Conservation (phyloP, 75 land plant species). For the Pinus tabuliformis region DNA sequence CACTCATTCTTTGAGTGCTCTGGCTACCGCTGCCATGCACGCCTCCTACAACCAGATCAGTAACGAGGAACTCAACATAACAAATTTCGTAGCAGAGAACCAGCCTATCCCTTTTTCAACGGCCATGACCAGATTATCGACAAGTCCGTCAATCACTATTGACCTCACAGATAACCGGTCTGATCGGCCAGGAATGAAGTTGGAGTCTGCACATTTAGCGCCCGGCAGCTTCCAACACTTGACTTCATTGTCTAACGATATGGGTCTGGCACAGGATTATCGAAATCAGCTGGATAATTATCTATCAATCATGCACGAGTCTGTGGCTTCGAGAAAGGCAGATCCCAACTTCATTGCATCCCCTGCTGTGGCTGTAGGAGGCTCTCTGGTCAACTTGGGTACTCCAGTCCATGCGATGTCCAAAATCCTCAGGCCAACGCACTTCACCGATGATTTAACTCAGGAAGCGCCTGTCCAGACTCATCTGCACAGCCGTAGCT, state of each 20-base stretch:
- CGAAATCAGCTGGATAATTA: too few relatives aligned
- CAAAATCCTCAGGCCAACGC: too few relatives aligned
- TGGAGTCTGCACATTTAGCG: too few relatives aligned
- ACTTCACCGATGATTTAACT: too few relatives aligned
- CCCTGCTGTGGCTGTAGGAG: constrained; percentile 15
- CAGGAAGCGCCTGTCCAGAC: too few relatives aligned
- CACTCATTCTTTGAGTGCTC: not conserved
- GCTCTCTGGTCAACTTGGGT: not conserved
- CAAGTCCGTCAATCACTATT: not conserved
- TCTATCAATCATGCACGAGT: not conserved
- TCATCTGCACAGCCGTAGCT: too few relatives aligned
- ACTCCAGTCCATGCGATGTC: not conserved
- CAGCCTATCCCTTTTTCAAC: not conserved
- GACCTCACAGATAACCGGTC: not conserved
- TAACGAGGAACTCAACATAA: not conserved
- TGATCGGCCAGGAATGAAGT: too few relatives aligned
- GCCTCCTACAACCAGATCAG: not conserved
- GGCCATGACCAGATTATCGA: not conserved
- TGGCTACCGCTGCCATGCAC: not conserved
- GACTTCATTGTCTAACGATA: too few relatives aligned
- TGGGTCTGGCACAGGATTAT: too few relatives aligned
- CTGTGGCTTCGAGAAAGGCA: constrained; percentile 18
- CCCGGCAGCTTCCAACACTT: too few relatives aligned
- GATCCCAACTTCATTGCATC: constrained; percentile 31
- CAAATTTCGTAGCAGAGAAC: not conserved